These are phyloP conservation scores for Kazachstania africana DNA, from an alignment of 805 yeast genomes.

Conservation along the genomic window DNA sequence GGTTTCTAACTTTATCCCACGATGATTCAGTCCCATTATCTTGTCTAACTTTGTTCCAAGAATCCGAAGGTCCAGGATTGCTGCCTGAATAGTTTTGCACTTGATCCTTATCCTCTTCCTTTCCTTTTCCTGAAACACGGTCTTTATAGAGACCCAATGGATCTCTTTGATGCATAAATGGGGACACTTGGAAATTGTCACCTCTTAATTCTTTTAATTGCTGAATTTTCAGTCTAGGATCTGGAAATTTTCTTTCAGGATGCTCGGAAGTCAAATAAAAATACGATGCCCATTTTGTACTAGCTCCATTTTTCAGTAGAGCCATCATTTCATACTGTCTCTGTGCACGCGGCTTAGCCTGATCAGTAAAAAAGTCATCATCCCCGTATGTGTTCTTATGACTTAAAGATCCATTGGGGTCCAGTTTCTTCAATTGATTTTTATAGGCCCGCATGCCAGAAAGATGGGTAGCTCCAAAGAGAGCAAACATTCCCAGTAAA, in stretches of 20 bases:
- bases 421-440: conserved; percentile 18
- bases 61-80: too few relatives aligned
- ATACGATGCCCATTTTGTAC: conserved; percentile 39
- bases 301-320: conserved; percentile 23
- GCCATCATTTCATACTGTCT: conserved; percentile 26
- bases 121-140: too few relatives aligned
- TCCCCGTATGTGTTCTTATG: conserved; percentile 8
- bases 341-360: conserved; percentile 9
- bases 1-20: conserved; percentile 25
- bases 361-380: conserved; percentile 1
- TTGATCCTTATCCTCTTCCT: too few relatives aligned
- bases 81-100: too few relatives aligned
- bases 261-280: conserved; percentile 40
- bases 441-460: conserved; percentile 25
- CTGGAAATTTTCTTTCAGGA: conserved; percentile 40
- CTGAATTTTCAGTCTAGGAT: conserved; percentile 36
- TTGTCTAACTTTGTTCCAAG: conserved; percentile 30
- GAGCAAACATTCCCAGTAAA: conserved; percentile 31
- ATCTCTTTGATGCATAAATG: conserved; percentile 28
- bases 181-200: conserved; percentile 5
- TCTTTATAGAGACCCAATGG: conserved; percentile 30
- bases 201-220: conserved; percentile 12
- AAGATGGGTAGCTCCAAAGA: conserved; percentile 26
- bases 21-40: conserved; percentile 17
- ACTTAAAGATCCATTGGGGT: conserved; percentile 17